Evolutionary conservation across 2,329 filamentous ascomycete genomes (phyloP).

Genomic region (Trichocomaceae sp.): DNA sequence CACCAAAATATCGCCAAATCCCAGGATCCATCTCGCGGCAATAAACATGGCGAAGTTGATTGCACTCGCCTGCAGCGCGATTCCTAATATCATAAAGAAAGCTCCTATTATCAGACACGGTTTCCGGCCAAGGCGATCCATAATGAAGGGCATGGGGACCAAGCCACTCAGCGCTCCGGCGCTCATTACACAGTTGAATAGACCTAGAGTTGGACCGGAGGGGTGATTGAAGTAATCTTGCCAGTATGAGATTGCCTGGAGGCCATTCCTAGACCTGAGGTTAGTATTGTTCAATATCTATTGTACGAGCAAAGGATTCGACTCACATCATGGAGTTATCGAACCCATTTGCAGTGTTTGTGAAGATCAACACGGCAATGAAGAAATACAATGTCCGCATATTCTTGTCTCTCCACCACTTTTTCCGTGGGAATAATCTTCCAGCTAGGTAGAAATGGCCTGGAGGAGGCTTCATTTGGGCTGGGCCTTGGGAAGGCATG

Average conservation of each 20-base stretch:
- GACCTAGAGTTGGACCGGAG: conserved; percentile 35
- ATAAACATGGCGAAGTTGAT: conserved; percentile 24
- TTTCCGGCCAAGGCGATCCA: conserved; percentile 41
- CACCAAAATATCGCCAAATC: conserved; percentile 21
- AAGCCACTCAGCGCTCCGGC: conserved; percentile 40
- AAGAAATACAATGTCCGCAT: conserved; percentile 27
- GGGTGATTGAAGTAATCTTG: conserved; percentile 33
- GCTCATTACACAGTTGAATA: conserved; percentile 39
- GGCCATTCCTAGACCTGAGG: conserved; percentile 17
- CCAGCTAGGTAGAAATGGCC: conserved; percentile 24
- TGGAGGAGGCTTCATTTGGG: conserved; percentile 16
- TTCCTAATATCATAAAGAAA: conserved; percentile 43
- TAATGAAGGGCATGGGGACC: conserved; percentile 39
- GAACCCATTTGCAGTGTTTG: conserved; percentile 31
- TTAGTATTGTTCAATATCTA: background rate
- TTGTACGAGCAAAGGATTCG: background rate
- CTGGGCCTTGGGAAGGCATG: conserved; percentile 2
- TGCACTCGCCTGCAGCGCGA: conserved; percentile 25
- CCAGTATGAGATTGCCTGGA: conserved; percentile 28
- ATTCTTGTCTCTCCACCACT: conserved; percentile 25
- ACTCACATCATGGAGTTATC: conserved; percentile 25
- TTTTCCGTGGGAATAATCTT: conserved; percentile 20
- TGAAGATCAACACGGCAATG: conserved; percentile 25
- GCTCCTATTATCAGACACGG: conserved; percentile 42
- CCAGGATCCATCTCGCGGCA: conserved; percentile 20